Evolutionary conservation across 768 basidiomycete species (phyloP).

Genomic region (Boletus subparvulus): DNA sequence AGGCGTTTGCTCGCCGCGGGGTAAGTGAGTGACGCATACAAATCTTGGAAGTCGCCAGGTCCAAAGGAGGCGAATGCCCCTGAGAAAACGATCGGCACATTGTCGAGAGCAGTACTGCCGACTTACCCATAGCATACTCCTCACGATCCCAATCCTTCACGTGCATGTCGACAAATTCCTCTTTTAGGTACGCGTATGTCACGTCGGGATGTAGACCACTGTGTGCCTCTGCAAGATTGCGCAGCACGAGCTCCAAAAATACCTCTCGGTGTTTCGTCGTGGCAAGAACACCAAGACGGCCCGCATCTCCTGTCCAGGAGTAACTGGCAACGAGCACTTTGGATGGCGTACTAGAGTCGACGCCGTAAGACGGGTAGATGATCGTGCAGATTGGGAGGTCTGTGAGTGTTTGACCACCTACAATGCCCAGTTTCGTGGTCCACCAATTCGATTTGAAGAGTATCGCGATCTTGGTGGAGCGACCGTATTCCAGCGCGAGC

Average conservation of each 20-base stretch:
- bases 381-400: conserved; percentile 9
- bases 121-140: conserved; percentile 36
- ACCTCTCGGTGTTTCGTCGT: not conserved
- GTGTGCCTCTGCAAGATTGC: conserved; percentile 8
- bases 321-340: conserved; percentile 11
- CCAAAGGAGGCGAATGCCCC: conserved; percentile 41
- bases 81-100: not conserved
- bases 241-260: conserved; percentile 4
- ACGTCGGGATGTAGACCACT: not conserved
- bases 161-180: conserved; percentile 14
- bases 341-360: conserved; percentile 6
- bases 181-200: conserved; percentile 1
- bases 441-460: conserved; percentile 16
- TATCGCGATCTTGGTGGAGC: not conserved
- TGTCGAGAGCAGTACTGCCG: too few species aligned
- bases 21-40: conserved; percentile 31
- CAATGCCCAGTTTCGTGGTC: conserved; percentile 9
- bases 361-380: conserved; percentile 10
- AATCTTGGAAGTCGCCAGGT: conserved; percentile 36
- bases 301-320: not conserved
- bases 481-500: not conserved
- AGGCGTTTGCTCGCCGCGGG: conserved; percentile 24
- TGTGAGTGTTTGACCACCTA: conserved; percentile 11
- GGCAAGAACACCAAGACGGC: not conserved
- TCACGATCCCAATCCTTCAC: conserved; percentile 37